Base-by-base conservation (phyloP, 768 basidiomycete genomes). In the Pisolithus microcarpus region DNA sequence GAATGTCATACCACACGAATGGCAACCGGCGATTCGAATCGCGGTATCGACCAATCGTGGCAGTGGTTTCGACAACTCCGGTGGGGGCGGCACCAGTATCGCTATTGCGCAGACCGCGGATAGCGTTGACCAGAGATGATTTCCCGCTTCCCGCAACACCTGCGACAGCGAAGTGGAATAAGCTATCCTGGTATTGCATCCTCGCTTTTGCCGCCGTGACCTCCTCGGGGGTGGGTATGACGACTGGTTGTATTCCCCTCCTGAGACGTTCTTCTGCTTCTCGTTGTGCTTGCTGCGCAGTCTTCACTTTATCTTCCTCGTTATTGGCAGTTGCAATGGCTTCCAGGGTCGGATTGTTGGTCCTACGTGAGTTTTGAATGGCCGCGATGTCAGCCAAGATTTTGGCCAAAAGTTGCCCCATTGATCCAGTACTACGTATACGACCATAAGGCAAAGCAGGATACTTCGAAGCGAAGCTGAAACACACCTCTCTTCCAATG, bases 51-150 rank as follows among this genome's bases (percentile, higher is more conserved):
- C 47, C 47, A 28, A 61, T 48, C 19, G 44, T 21, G 21, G 28
- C 13, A n/a, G 63, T 64, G 18, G 59, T 61, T 49, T 64, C 63
- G 24, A 51, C 50, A 36, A 62, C 51, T 19, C 61, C 63, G 19
- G 55, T 53, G 5, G 44, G 38, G 34, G 63, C 63, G 9, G 63
- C 63, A 23, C 44, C 39, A 24, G 28, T 37, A 26, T 53, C 38
- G 5, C 51, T 48, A 43, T 60, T 60, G 16, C 30, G 28, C 16
- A 65, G 47, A 16, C 65, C 65, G 19, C 63, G 60, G 34, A 64
- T 48, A 36, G 63, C 58, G 50, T 66, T 66, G 46, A 66, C 56
- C 37, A 66, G 48, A 13, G 65, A 63, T 10, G 65, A 66, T 50
- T 66, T 64, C 21, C 65, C 65, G 18, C 31, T 46, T 4, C 45